Evolutionary conservation across 768 basidiomycete species (phyloP).

Genomic region (Naganishia kalamii): DNA sequence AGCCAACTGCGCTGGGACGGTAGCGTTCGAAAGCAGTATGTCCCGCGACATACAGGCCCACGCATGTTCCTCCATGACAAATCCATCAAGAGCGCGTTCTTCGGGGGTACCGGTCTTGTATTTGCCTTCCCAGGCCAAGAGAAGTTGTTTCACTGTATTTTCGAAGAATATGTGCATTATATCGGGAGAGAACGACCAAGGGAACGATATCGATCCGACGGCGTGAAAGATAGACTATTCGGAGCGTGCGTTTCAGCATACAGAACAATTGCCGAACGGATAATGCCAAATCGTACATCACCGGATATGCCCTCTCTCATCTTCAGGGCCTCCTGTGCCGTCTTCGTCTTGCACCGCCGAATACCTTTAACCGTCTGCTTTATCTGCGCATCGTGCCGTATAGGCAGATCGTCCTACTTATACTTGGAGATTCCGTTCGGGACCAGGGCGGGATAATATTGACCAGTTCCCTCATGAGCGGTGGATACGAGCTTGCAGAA

Average conservation of each 20-base stretch:
- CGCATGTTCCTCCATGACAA: background rate
- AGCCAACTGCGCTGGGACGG: background rate
- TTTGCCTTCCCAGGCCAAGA: background rate
- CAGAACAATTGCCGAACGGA: background rate
- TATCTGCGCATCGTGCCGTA: background rate
- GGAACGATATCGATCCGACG: background rate
- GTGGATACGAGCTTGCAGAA: no score
- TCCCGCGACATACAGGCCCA: background rate
- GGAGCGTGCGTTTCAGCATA: background rate
- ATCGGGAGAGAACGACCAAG: background rate
- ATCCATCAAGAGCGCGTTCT: background rate
- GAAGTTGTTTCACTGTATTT: background rate
- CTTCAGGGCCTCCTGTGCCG: background rate
- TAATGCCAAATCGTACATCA: background rate
- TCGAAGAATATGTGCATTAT: conserved; percentile 1
- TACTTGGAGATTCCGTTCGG: background rate
- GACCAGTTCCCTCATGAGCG: no score
- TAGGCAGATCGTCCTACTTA: background rate
- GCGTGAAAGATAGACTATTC: background rate
- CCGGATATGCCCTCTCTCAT: background rate
- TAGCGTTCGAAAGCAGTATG: background rate
- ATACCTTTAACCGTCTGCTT: background rate
- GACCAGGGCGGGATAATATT: background rate
- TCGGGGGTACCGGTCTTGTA: background rate
- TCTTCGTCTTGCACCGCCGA: background rate